phyloP scores from a whole-genome alignment of 208 protist species.

The Tetramitus jugosus region DNA sequence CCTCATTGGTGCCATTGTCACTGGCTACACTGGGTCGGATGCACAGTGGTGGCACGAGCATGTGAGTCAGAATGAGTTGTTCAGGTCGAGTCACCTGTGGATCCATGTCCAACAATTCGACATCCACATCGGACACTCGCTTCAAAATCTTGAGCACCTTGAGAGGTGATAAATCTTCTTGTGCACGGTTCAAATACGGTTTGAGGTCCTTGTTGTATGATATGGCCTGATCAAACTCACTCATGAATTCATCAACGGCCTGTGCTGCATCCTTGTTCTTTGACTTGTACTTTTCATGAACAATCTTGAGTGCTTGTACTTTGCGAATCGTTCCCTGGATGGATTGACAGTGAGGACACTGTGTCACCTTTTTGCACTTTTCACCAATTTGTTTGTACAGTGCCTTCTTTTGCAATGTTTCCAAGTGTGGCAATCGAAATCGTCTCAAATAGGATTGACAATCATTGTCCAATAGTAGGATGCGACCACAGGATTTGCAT shows the following conservation, averaged over 20 bases:
- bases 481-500: constrained; percentile 88
- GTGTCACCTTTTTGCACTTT: constrained; percentile 56
- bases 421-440: constrained; percentile 42
- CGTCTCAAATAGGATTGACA: constrained; percentile 32
- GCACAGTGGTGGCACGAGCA: constrained; percentile 91
- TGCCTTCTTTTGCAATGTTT: constrained; percentile 34
- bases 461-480: constrained; percentile 68
- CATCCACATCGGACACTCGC: constrained; percentile 74
- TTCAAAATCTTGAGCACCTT: constrained; percentile 76
- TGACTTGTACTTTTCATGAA: constrained; percentile 17
- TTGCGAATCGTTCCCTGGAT: constrained; percentile 84
- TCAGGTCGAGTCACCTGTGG: constrained; percentile 61
- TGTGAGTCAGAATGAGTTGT: constrained; percentile 75
- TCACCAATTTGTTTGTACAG: constrained; percentile 44
- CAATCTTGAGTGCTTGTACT: constrained; percentile 41
- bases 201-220: constrained; percentile 45
- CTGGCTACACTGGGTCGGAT: constrained; percentile 88
- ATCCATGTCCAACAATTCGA: constrained; percentile 82
- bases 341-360: constrained; percentile 82
- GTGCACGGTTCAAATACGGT: constrained; percentile 48
- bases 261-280: neutral
- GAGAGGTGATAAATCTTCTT: constrained; percentile 86
- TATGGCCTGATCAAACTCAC: constrained; percentile 36
- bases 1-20: constrained; percentile 80
- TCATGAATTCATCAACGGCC: neutral